Percentiles rank a stretch among this genome's conserved stretches.
Conservation (phyloP, 805 yeast genomes). For the Starmerella ratchasimensis region DNA sequence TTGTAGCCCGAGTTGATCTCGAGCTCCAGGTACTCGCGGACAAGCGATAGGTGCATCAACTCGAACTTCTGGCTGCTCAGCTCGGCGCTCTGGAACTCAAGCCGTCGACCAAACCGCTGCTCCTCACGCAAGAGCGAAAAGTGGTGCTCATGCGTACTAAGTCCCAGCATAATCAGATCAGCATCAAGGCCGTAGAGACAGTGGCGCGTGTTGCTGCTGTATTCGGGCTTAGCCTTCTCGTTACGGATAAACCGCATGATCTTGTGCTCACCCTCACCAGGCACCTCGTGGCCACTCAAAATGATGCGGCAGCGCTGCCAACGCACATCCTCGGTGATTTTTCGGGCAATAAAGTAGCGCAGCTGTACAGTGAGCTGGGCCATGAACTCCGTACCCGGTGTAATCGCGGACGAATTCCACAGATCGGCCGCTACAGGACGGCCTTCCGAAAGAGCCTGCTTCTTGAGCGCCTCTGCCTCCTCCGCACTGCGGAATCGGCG, state of each 20-base stretch:
- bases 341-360: conserved; percentile 84
- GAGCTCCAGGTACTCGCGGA: conserved; percentile 79
- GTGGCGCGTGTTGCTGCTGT: conserved; percentile 88
- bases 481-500: conserved; percentile 85
- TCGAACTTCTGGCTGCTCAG: conserved; percentile 70
- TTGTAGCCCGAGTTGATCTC: conserved; percentile 38
- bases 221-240: conserved; percentile 74
- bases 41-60: conserved; percentile 68
- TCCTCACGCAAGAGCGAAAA: conserved; percentile 90
- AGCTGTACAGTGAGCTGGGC: conserved; percentile 67
- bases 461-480: conserved; percentile 52
- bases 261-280: conserved; percentile 99
- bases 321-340: conserved; percentile 75
- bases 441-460: conserved; percentile 39
- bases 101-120: conserved; percentile 63
- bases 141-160: conserved; percentile 97
- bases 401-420: conserved; percentile 92
- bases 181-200: conserved; percentile 97
- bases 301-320: conserved; percentile 84
- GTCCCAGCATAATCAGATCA: conserved; percentile 85
- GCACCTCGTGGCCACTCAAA: conserved; percentile 89
- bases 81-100: conserved; percentile 27
- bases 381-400: conserved; percentile 99
- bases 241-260: conserved; percentile 88
- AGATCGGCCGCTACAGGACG: conserved; percentile 63